Evolutionary conservation across 768 basidiomycete species (phyloP).

Genomic region (Pisolithus marmoratus): DNA sequence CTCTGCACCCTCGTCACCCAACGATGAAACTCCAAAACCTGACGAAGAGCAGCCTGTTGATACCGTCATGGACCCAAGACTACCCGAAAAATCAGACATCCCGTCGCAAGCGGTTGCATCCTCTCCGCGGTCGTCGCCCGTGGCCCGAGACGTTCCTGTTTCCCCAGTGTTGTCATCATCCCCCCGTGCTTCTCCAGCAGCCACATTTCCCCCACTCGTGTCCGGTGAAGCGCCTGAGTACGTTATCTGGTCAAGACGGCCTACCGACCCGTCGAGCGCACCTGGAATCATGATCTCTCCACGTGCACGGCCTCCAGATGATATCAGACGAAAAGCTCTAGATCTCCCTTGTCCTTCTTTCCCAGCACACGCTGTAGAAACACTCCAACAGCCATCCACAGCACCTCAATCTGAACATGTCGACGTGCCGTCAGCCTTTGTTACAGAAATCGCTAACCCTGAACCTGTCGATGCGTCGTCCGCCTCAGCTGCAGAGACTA

Average conservation of each 20-base stretch:
- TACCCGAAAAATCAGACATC: conserved; percentile 1
- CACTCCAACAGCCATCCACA: conserved; percentile 1
- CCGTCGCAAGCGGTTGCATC: conserved; percentile 14
- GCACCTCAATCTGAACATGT: conserved; percentile 17
- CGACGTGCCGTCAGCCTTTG: conserved; percentile 39
- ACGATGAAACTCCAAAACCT: conserved; percentile 2
- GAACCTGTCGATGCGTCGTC: conserved; percentile 37
- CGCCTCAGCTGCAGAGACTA: conserved; percentile 44
- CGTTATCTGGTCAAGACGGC: conserved; percentile 72
- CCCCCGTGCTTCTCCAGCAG: conserved; percentile 1
- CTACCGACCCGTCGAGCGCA: conserved; percentile 54
- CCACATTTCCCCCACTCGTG: background rate
- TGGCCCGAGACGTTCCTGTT: background rate
- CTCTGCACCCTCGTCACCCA: background rate
- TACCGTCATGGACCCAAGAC: background rate
- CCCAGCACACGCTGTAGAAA: conserved; percentile 20
- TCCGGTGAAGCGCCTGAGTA: conserved; percentile 29
- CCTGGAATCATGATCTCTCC: conserved; percentile 71
- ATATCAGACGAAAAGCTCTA: conserved; percentile 53
- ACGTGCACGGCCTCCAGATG: conserved; percentile 52
- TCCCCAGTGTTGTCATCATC: conserved; percentile 3
- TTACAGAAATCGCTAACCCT: conserved; percentile 38
- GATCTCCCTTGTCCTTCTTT: conserved; percentile 47
- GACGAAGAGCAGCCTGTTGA: conserved; percentile 2
- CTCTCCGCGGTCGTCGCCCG: background rate